Percentiles rank a stretch among this genome's conserved stretches.
Conservation (phyloP, 1,139 yeast genomes). For the Candida frijolesensis region DNA sequence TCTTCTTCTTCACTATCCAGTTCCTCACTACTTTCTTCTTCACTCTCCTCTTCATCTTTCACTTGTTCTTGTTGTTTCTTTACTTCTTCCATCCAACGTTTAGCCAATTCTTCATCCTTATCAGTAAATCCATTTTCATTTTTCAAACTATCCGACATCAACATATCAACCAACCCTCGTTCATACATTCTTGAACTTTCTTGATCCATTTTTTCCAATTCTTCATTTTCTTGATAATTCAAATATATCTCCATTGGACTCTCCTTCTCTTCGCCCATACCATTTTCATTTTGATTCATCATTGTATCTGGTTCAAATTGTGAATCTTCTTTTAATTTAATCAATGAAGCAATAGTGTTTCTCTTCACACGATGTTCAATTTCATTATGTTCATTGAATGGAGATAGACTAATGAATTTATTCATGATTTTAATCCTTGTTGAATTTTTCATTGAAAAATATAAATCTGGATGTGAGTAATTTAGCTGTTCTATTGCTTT, state of each 20-base stretch:
- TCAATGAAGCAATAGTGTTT: not conserved
- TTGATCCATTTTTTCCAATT: conserved; percentile 19
- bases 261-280: not conserved
- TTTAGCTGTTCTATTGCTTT: not conserved
- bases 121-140: conserved; percentile 5
- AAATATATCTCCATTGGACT: conserved; percentile 5
- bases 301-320: not conserved
- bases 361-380: not conserved
- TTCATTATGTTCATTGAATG: not conserved
- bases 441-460: not conserved
- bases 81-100: conserved; percentile 1
- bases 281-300: not conserved
- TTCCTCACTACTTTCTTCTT: conserved; percentile 7
- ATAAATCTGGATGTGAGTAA: conserved; percentile 4
- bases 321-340: not conserved
- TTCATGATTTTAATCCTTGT: not conserved
- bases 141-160: conserved; percentile 12
- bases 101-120: conserved; percentile 10
- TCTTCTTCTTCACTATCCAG: not conserved
- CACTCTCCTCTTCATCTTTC: not conserved
- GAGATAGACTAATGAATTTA: not conserved
- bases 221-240: conserved; percentile 13
- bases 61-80: not conserved
- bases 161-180: conserved; percentile 18
- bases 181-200: conserved; percentile 21